A percentile compares a stretch with the other conserved stretches of the same genome.
Evolutionary conservation across 2,329 filamentous ascomycete species (phyloP).

Genomic region (Pseudopithomyces maydicus): DNA sequence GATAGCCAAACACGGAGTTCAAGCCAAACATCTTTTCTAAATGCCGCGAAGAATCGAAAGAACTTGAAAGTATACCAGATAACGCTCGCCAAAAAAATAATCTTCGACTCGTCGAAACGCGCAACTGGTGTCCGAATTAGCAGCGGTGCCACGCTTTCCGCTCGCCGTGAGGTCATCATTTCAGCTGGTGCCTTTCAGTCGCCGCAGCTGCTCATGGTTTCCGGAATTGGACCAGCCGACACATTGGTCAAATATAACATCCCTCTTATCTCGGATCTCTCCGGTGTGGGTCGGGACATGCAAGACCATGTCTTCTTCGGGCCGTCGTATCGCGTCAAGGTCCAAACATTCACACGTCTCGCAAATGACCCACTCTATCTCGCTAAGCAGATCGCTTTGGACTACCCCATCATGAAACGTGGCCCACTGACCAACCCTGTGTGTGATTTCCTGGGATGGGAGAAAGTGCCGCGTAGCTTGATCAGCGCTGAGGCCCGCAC

Average conservation of each 20-base stretch:
- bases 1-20: neutral
- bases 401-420: neutral
- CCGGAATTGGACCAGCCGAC: conserved; percentile 41
- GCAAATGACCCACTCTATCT: neutral
- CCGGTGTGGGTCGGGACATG: conserved; percentile 30
- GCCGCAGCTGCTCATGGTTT: conserved; percentile 48
- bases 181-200: conserved; percentile 33
- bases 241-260: conserved; percentile 30
- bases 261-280: conserved; percentile 18
- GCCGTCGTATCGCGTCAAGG: neutral
- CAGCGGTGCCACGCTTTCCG: conserved; percentile 1
- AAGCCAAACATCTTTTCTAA: neutral
- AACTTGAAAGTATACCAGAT: neutral
- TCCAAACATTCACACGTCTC: neutral
- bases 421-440: neutral
- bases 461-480: neutral
- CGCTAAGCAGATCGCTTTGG: neutral
- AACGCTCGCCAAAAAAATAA: neutral
- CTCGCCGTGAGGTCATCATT: conserved; percentile 33
- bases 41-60: neutral
- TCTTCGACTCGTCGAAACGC: neutral
- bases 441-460: neutral
- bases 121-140: neutral
- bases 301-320: conserved; percentile 3
- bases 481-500: neutral